A percentile compares a stretch with the other conserved stretches of the same genome.
Conservation (phyloP, 805 yeast genomes). For the Kockiozyma suomiensis region DNA sequence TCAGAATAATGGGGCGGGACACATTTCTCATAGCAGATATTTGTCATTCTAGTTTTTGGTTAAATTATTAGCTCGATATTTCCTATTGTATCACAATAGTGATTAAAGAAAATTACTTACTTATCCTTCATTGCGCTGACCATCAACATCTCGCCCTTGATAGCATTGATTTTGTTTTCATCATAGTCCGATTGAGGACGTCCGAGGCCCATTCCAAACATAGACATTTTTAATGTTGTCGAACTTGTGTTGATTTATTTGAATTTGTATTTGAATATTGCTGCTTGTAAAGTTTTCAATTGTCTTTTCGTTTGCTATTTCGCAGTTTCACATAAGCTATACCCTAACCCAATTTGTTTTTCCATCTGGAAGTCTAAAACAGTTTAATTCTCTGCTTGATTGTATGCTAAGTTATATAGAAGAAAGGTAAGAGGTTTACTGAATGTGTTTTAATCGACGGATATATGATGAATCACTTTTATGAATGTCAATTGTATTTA, state of each 20-base stretch:
- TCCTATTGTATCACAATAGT: not conserved
- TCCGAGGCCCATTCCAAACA: constrained; percentile 35
- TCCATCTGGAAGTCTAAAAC: no score
- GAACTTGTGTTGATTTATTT: no score
- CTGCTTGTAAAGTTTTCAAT: no score
- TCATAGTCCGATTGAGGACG: constrained; percentile 28
- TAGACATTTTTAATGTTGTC: constrained; percentile 31
- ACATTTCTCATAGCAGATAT: constrained; percentile 57
- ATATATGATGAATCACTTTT: no score
- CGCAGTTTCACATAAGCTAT: no score
- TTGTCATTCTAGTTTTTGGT: constrained; percentile 2
- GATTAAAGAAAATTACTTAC: constrained; percentile 6
- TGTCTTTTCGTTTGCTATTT: no score
- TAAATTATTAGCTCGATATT: not conserved
- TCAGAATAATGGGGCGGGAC: constrained; percentile 85
- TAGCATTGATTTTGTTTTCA: constrained; percentile 28
- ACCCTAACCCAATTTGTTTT: no score
- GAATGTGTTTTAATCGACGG: no score
- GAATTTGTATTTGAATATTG: not conserved
- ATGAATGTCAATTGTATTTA: no score
- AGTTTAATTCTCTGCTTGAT: no score
- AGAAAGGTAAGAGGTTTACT: no score
- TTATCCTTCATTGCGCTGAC: constrained; percentile 28
- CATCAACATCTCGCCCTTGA: constrained; percentile 33
- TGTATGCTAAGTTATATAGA: no score